A percentile compares a stretch with the other conserved stretches of the same genome.
Conservation (phyloP, 2,329 filamentous ascomycete species). For the Drechmeria coniospora region DNA sequence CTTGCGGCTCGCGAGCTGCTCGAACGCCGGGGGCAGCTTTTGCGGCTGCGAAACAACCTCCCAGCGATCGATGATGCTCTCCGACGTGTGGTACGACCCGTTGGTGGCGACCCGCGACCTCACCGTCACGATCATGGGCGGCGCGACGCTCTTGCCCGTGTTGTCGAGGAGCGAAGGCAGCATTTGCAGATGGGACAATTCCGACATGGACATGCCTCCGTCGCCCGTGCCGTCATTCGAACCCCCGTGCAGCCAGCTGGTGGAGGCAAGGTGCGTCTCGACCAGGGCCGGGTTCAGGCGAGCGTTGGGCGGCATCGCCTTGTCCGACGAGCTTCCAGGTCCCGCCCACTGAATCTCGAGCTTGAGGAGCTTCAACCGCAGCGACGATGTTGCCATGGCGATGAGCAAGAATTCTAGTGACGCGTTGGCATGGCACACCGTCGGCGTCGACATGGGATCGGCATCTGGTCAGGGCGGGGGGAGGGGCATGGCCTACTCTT, state of each 20-base stretch:
- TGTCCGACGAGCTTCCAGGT: conserved; percentile 34
- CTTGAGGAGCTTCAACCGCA: conserved; percentile 59
- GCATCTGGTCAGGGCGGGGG: too few species aligned
- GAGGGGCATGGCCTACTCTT: conserved; percentile 36
- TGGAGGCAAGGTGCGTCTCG: conserved; percentile 40
- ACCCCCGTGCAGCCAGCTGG: conserved; percentile 39
- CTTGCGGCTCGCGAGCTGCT: conserved; percentile 52
- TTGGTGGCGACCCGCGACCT: conserved; percentile 45
- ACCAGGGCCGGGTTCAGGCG: conserved; percentile 35
- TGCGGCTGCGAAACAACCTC: conserved; percentile 56
- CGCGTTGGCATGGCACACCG: too few species aligned
- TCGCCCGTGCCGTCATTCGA: conserved; percentile 27
- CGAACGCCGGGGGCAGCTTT: conserved; percentile 58
- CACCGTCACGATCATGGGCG: conserved; percentile 55
- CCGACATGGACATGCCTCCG: conserved; percentile 39
- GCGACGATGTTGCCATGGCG: conserved; percentile 51
- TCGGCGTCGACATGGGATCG: conserved; percentile 9
- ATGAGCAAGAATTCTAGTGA: conserved; percentile 40
- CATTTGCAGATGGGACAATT: conserved; percentile 61
- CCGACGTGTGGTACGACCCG: conserved; percentile 44
- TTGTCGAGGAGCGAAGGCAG: conserved; percentile 50
- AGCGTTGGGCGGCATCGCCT: conserved; percentile 29
- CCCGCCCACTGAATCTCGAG: conserved; percentile 61
- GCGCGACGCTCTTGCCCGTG: conserved; percentile 35
- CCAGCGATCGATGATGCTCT: conserved; percentile 73